phyloP scores from a whole-genome alignment of 768 basidiomycete genomes.

The Phanerodontia chrysosporium region DNA sequence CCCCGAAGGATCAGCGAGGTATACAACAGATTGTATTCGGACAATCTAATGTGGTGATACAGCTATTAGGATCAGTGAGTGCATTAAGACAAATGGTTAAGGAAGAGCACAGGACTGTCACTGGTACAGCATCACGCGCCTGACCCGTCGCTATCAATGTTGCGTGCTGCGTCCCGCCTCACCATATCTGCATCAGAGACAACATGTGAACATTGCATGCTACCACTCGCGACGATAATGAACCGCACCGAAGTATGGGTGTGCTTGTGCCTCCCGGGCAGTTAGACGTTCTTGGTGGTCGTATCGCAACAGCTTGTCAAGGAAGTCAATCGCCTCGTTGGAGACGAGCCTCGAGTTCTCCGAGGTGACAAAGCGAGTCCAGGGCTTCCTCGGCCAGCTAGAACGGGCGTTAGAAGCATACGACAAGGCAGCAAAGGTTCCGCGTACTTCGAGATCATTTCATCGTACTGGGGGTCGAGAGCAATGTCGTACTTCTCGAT shows the following conservation, averaged over 20 bases:
- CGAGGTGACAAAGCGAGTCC: constrained; percentile 92
- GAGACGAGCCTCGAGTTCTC: constrained; percentile 96
- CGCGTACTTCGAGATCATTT: constrained; percentile 65
- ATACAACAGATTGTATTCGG: constrained; percentile 8
- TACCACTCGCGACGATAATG: not conserved
- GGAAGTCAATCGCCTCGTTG: constrained; percentile 93
- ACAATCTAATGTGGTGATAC: constrained; percentile 12
- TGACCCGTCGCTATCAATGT: constrained; percentile 62
- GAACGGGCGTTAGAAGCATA: not conserved
- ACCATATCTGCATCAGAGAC: constrained; percentile 55
- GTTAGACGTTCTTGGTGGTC: constrained; percentile 97
- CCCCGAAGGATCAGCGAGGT: constrained; percentile 3
- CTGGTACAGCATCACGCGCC: constrained; percentile 25
- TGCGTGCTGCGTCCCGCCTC: constrained; percentile 47
- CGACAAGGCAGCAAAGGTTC: not conserved
- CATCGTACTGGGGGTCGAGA: constrained; percentile 94
- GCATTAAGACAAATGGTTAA: constrained; percentile 6
- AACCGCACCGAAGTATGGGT: constrained; percentile 83
- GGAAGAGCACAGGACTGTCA: constrained; percentile 1
- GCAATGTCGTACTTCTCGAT: constrained; percentile 95
- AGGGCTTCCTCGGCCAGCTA: constrained; percentile 91
- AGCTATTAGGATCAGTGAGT: constrained; percentile 12
- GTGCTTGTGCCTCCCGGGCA: constrained; percentile 86
- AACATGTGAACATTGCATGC: constrained; percentile 3
- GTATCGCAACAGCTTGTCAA: constrained; percentile 93